Base-by-base conservation (phyloP, 495 filamentous ascomycete genomes). In the Talaromyces adpressus region DNA sequence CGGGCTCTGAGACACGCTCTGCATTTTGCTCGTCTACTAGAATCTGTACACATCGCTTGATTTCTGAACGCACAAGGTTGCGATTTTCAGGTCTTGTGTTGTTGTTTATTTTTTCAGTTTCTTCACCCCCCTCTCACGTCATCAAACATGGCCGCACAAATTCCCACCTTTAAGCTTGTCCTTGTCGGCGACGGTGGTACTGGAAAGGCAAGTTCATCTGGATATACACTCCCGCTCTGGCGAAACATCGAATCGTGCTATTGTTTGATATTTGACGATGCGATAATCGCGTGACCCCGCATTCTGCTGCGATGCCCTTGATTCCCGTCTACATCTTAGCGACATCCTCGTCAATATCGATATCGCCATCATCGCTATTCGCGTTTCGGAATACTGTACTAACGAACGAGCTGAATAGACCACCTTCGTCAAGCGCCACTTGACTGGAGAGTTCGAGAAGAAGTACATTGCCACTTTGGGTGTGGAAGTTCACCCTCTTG, bases 361-460 rank as follows among this genome's bases (percentile, higher is more conserved):
- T 32, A 59, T 30, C 45, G 25, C 22, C 16, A 16, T 56, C 18
- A 47, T 41, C 57, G 27, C 18, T 23, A 14, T 47, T 53, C 32
- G 32, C 61, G 32, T 57, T n/a, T 63, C 68, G 14, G 59, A 34
- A 47, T 14, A 22, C 5, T 14, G 20, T 30, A 30, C 59, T 65
- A 36, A 60, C 39, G 25, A 27, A 7, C 53, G 27, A 29, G 39
- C 25, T 59, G 18, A 63, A 66, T 76, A 99, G 95, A 99, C 95
- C 75, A 99, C 95, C 74, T 99, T 99, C 84, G 95, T 99, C 82
- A 99, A 98, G 88, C 95, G 95, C 71, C 95, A 99, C 79, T 82
- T 98, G 84, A 98, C 95, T 74, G 95, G 95, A 67, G 95, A 99
- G 76, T 99, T 99, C 75, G 95, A 99, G 85, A 99, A 99, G 89